phyloP scores from a whole-genome alignment of 768 basidiomycete species.

The Hortiboletus campestris region DNA sequence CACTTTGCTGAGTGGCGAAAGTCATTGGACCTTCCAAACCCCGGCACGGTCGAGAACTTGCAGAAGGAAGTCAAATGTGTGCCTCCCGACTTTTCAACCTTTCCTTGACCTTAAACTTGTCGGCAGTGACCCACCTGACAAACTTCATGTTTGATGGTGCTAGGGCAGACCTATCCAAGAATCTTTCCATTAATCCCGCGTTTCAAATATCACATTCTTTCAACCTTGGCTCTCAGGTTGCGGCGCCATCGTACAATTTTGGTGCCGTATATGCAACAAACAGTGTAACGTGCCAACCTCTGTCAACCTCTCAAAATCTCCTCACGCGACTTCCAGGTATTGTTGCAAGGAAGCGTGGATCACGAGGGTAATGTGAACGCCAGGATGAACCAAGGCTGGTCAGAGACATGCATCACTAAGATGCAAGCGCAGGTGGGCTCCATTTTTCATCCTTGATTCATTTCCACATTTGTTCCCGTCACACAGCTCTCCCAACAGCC shows the following conservation, averaged over 20 bases:
- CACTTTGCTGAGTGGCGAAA: constrained; percentile 81
- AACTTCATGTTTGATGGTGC: constrained; percentile 98
- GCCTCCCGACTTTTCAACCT: constrained; percentile 20
- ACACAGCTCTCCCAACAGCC: constrained; percentile 67
- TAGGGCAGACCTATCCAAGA: constrained; percentile 93
- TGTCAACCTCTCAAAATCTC: constrained; percentile 16
- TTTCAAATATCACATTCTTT: constrained; percentile 99
- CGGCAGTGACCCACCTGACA: constrained; percentile 79
- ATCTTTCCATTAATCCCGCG: constrained; percentile 86
- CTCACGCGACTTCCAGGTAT: constrained; percentile 52
- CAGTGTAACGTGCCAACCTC: constrained; percentile 45
- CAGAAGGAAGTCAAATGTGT: constrained; percentile 90
- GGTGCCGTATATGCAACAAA: constrained; percentile 88
- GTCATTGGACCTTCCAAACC: constrained; percentile 79
- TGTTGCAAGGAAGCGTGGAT: constrained; percentile 93
- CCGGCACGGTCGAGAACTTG: constrained; percentile 91
- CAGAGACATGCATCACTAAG: constrained; percentile 73
- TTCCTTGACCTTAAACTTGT: background rate
- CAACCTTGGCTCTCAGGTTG: constrained; percentile 81
- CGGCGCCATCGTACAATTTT: constrained; percentile 89
- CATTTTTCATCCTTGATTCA: background rate
- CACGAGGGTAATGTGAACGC: constrained; percentile 89
- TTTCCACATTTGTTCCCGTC: constrained; percentile 11
- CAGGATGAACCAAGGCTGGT: constrained; percentile 90
- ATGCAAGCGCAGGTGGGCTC: constrained; percentile 77